phyloP scores from a whole-genome alignment of 768 basidiomycete species.

The Ephemerocybe angulata region DNA sequence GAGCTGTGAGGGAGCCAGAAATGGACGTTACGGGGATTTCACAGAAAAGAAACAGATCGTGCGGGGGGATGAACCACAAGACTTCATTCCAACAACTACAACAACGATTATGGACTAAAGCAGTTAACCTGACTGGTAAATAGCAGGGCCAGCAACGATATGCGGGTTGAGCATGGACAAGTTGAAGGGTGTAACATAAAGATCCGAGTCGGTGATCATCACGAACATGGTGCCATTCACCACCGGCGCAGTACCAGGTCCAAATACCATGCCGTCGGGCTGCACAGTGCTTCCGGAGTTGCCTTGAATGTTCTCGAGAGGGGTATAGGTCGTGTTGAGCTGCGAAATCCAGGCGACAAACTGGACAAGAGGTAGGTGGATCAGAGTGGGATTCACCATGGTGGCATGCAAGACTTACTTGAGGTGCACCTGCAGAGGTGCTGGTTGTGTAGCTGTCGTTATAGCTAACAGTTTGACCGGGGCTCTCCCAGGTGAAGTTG shows the following conservation, averaged over 20 bases:
- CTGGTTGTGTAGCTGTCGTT: slow-evolving; percentile 50
- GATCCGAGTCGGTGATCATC: slow-evolving; percentile 41
- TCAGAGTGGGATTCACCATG: background rate
- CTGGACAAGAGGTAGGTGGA: slow-evolving; percentile 19
- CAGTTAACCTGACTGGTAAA: slow-evolving; percentile 43
- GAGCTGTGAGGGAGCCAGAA: no score
- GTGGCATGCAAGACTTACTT: slow-evolving; percentile 22
- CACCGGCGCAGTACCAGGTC: slow-evolving; percentile 32
- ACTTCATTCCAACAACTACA: no score
- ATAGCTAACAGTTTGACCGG: slow-evolving; percentile 49
- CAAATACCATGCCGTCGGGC: slow-evolving; percentile 47
- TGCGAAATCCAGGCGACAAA: slow-evolving; percentile 59
- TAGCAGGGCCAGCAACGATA: slow-evolving; percentile 47
- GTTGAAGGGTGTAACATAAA: slow-evolving; percentile 58
- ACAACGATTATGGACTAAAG: no score
- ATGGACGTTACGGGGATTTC: no score
- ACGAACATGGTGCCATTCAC: slow-evolving; percentile 51
- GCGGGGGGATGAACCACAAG: no score
- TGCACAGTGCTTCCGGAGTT: slow-evolving; percentile 46
- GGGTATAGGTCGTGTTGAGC: slow-evolving; percentile 54
- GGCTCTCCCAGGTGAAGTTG: slow-evolving; percentile 50
- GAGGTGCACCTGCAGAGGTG: slow-evolving; percentile 39
- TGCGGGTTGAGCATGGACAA: slow-evolving; percentile 47
- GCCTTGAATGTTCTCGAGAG: slow-evolving; percentile 38
- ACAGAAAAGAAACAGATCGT: no score